Base-by-base conservation (phyloP, 345 rosid genomes). In the Noccaea caerulescens region DNA sequence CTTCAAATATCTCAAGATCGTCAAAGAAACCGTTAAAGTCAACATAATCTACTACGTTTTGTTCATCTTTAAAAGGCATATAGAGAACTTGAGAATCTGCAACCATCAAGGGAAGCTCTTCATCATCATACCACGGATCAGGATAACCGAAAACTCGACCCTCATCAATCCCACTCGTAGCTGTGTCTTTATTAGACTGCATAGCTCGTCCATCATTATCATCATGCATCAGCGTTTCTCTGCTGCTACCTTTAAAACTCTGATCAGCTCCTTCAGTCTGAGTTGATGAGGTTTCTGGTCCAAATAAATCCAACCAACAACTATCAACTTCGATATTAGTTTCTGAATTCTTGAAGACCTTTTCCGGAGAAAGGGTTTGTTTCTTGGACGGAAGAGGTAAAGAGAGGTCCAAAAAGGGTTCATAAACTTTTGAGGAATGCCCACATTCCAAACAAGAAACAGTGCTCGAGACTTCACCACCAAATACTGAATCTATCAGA, bases 371-470 rank as follows among this genome's bases (percentile, higher is more conserved):
- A 45, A 71, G 41, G 38, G 80, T 70, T 79, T 80, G 89, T 76
- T 89, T 88, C 84, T 89, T 94, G 49, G 85, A 86, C 2, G 98
- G 96, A 68, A 91, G 85, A 0, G 99, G 82, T 67, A 94, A 84
- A 23, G 99, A 94, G 66, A 94, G 96, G 80, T 94, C 99, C 52
- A 91, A 77, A 84, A 85, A 91, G 12, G 95, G 95, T 75, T 94
- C 99, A 75, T 81, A 86, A 12, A 89, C 88, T 45, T 90, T 91
- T 67, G 97, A 94, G 27, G 90, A 83, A 72, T 89, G 85, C 41
- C 91, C 91, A 50, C 97, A 94, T 45, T 86, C 95, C 58, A 79
- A 71, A 82, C 99, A 94, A 68, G 88, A 63, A 47, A 94, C 87
- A 38, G 85, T 94, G 77, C 97, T 94, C 8, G 93, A 88, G 68